phyloP scores from a whole-genome alignment of 1,284 basidiomycete genomes.

The Pseudozyma tsukubaensis region DNA sequence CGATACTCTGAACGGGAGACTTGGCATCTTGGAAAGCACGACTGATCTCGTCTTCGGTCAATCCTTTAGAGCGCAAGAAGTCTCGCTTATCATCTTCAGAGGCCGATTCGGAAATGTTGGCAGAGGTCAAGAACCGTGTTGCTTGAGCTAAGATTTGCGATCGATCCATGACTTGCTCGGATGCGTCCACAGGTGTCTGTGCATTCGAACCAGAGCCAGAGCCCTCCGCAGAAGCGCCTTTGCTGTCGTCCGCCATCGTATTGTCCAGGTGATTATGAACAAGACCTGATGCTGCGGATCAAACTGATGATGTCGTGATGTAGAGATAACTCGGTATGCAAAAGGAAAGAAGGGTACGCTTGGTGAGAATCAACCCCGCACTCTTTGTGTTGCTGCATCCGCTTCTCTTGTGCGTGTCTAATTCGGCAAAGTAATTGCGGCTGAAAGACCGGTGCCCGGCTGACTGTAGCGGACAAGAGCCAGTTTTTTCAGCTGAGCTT shows the following conservation, averaged over 20 bases:
- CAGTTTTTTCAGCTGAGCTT: neutral
- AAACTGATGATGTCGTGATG: neutral
- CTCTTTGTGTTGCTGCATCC: too few species aligned
- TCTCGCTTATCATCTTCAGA: conserved; percentile 47
- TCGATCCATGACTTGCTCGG: conserved; percentile 13
- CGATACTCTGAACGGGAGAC: conserved; percentile 41
- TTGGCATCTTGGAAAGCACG: conserved; percentile 55
- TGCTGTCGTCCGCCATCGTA: conserved; percentile 30
- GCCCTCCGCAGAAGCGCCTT: conserved; percentile 5
- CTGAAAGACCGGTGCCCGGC: conserved; percentile 34
- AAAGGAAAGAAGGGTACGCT: neutral
- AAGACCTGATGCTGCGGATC: neutral
- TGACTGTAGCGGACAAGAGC: neutral
- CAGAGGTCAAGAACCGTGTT: conserved; percentile 64
- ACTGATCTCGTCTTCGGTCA: conserved; percentile 57
- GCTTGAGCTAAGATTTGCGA: conserved; percentile 60
- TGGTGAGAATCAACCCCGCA: conserved; percentile 16
- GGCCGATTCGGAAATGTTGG: conserved; percentile 34
- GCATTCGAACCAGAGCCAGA: conserved; percentile 11
- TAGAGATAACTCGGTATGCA: too few species aligned
- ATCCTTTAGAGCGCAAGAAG: conserved; percentile 61
- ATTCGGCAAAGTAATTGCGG: conserved; percentile 16
- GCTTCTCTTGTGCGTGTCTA: conserved; percentile 5
- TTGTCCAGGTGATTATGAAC: neutral
- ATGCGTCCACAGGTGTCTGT: neutral